Conservation (phyloP, 2,329 filamentous ascomycete genomes). For the Ophioceras dolichostomum region DNA sequence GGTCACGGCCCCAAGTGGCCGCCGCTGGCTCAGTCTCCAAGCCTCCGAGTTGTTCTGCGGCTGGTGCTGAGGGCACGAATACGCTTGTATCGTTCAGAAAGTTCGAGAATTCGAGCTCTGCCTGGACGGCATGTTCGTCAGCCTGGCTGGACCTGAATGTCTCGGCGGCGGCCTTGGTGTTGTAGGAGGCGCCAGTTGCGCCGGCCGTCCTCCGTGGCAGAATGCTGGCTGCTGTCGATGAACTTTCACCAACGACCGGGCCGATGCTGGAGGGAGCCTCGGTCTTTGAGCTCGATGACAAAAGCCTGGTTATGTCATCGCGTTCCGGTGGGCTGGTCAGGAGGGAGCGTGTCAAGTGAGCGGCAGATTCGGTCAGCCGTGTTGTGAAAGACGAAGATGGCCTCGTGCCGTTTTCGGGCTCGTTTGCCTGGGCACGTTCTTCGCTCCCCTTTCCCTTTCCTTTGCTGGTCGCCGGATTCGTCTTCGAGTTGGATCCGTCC, state of each 20-base stretch:
- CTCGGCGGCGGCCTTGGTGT: slow-evolving; percentile 3
- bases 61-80: slow-evolving; percentile 9
- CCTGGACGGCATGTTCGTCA: slow-evolving; percentile 14
- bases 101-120: slow-evolving; percentile 20
- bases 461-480: too few species aligned
- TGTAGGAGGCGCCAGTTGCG: not conserved
- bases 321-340: slow-evolving; percentile 9
- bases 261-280: slow-evolving; percentile 10
- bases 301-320: slow-evolving; percentile 7
- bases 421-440: too few species aligned
- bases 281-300: slow-evolving; percentile 8
- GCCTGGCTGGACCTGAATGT: slow-evolving; percentile 13
- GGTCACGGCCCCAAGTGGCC: not conserved
- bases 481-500: too few species aligned
- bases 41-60: slow-evolving; percentile 1
- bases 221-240: slow-evolving; percentile 4
- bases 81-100: slow-evolving; percentile 19
- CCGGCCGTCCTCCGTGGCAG: too few species aligned
- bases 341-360: slow-evolving; percentile 11
- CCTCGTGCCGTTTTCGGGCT: too few species aligned
- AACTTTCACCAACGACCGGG: slow-evolving; percentile 9
- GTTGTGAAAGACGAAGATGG: too few species aligned
- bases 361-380: slow-evolving; percentile 13
- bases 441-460: too few species aligned
- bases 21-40: slow-evolving; percentile 5